phyloP scores from a whole-genome alignment of 1,284 basidiomycete genomes.

The Cystobasidium sp. region DNA sequence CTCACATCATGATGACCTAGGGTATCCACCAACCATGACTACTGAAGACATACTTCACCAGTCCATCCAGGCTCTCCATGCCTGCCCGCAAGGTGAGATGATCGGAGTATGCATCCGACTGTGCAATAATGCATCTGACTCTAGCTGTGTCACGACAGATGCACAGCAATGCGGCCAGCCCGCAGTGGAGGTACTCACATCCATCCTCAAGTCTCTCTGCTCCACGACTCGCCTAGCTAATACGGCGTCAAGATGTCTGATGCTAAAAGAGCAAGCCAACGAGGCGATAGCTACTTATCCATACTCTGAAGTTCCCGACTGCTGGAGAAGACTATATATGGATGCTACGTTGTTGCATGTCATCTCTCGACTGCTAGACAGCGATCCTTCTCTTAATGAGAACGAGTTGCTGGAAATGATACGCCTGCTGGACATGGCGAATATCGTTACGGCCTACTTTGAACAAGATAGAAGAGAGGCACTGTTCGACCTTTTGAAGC shows the following conservation, averaged over 20 bases:
- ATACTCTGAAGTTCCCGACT: conserved; percentile 57
- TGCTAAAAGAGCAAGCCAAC: conserved; percentile 57
- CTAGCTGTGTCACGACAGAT: conserved; percentile 1
- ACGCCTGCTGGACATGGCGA: conserved; percentile 71
- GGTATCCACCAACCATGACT: too few species aligned
- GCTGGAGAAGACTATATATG: conserved; percentile 60
- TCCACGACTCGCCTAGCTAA: conserved; percentile 6
- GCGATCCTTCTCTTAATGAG: background rate
- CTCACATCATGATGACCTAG: background rate
- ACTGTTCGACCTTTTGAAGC: conserved; percentile 66
- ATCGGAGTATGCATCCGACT: background rate
- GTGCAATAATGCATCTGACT: background rate
- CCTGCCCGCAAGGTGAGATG: conserved; percentile 1
- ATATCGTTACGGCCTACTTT: conserved; percentile 80
- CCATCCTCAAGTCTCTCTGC: conserved; percentile 8
- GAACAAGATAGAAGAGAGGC: conserved; percentile 67
- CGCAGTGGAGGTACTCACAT: background rate
- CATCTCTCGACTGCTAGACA: background rate
- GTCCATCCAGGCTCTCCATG: too few species aligned
- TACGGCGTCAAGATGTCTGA: conserved; percentile 19
- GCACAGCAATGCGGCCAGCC: conserved; percentile 29
- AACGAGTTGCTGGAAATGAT: conserved; percentile 56
- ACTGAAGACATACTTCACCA: too few species aligned
- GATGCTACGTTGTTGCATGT: conserved; percentile 57
- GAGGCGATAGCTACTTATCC: conserved; percentile 58